Base-by-base conservation (phyloP, 2,329 filamentous ascomycete species). In the Botrytis galanthina region DNA sequence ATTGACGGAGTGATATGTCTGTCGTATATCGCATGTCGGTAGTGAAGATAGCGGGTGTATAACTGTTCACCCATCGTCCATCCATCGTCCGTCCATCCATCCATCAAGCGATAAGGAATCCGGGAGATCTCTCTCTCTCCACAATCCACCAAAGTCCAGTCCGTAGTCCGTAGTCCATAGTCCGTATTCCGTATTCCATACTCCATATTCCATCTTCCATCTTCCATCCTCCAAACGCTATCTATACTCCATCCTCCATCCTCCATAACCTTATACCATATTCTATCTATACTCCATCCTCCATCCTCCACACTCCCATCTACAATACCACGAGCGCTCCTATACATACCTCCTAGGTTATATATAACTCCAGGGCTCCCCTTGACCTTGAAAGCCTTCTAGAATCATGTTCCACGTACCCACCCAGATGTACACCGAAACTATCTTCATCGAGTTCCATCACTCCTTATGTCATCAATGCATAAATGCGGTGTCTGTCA, bases 91-190 rank as follows among this genome's bases (percentile, higher is more conserved):
- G 20, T 64, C 10, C 62, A 26, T 35, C 29, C 18, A 26, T 64
- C 42, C 16, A 46, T 64, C 29, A 16, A 32, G 6, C 39, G 8
- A 46, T 20, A 35, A 37, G 63, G 10, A 66, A n/a, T 48, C 63
- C 63, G 29, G 63, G 44, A 66, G 63, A 66, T 48, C 63, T 37
- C 35, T 44, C 62, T 64, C 35, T 37, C 37, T 66, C 63, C 63
- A 66, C 63, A 66, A 48, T 16, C 42, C 42, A 66, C 62, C 42
- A 35, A 5, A 66, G 42, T 29, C 37, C 60, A 42, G 22, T 22
- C 12, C 60, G 32, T 5, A 8, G 22, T 16, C 42, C 35, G 39
- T 8, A 62, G 2, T 39, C 35, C 37, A 44, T 39, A 10, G 18
- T 26, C 42, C 37, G 29, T 4, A 62, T 1, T 39, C 12, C 60